Conservation (phyloP, 2,329 filamentous ascomycete species). For the Cladosporium sp. region DNA sequence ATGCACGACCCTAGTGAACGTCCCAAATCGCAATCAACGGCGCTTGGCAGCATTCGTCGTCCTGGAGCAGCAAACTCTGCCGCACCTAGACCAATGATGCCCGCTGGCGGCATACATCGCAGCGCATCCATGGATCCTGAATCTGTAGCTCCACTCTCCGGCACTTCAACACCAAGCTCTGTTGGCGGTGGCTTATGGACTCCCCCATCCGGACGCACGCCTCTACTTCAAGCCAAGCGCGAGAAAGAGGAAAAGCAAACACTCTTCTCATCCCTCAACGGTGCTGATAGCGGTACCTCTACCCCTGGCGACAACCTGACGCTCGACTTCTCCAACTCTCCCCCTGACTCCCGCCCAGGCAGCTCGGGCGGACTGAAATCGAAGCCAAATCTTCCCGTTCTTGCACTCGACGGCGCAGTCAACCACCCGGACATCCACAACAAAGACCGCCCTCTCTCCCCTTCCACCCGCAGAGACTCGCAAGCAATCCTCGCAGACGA, state of each 20-base stretch:
- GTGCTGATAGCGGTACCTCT: neutral
- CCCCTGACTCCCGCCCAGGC: conserved; percentile 20
- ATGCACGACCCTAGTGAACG: neutral
- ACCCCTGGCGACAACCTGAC: conserved; percentile 32
- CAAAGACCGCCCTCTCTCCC: neutral
- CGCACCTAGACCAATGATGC: conserved; percentile 15
- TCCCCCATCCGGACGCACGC: conserved; percentile 16
- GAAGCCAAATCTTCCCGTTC: neutral
- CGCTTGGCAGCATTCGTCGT: conserved; percentile 37
- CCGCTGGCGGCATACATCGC: conserved; percentile 7
- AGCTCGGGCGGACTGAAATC: conserved; percentile 3
- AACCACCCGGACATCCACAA: conserved; percentile 1
- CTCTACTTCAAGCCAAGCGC: conserved; percentile 14
- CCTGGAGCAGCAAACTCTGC: conserved; percentile 26
- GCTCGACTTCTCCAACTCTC: conserved; percentile 31
- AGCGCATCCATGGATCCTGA: conserved; percentile 8
- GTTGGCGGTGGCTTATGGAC: conserved; percentile 36
- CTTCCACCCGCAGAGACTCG: neutral
- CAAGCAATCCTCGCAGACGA: conserved; percentile 1
- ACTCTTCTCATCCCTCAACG: conserved; percentile 7
- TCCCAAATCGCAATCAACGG: conserved; percentile 14
- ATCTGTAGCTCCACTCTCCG: conserved; percentile 12
- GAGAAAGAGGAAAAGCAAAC: conserved; percentile 20
- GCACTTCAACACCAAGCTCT: conserved; percentile 22
- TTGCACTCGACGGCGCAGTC: neutral